Evolutionary conservation across 805 yeast genomes (phyloP).

Genomic region (Candida qinlingensis): DNA sequence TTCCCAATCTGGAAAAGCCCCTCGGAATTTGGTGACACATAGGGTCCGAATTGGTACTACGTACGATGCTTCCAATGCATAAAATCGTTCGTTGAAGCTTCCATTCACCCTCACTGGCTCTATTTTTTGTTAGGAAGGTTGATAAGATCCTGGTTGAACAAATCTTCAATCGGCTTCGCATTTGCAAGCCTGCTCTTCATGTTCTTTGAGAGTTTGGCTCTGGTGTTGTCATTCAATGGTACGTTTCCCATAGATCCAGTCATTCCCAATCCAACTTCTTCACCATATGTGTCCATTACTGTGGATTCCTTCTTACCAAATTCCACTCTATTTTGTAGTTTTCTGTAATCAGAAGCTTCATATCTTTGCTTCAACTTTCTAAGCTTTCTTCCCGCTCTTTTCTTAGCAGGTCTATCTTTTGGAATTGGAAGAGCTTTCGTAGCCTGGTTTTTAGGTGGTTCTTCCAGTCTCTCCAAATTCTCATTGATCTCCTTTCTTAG

Average conservation of each 20-base stretch:
- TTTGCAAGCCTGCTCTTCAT: constrained; percentile 44
- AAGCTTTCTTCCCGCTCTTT: constrained; percentile 79
- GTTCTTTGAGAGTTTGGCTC: constrained; percentile 55
- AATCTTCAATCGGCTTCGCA: constrained; percentile 7
- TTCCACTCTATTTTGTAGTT: constrained; percentile 77
- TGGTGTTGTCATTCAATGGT: constrained; percentile 38
- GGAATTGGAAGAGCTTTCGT: constrained; percentile 67
- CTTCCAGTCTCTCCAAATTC: constrained; percentile 64
- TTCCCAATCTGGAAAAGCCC: constrained; percentile 14
- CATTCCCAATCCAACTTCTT: constrained; percentile 83
- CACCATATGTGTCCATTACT: constrained; percentile 61
- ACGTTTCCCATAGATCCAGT: constrained; percentile 25
- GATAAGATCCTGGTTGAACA: constrained; percentile 20
- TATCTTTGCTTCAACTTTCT: constrained; percentile 78
- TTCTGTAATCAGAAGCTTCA: constrained; percentile 73
- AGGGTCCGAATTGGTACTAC: not conserved
- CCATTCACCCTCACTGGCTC: not conserved
- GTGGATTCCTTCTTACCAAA: constrained; percentile 74
- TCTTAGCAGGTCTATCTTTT: constrained; percentile 67
- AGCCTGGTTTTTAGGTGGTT: constrained; percentile 66
- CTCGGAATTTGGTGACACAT: not conserved
- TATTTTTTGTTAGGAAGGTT: constrained; percentile 8
- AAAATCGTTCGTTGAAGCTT: too few relatives aligned
- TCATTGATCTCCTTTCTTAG: constrained; percentile 56
- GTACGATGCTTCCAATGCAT: too few relatives aligned